Percentiles rank a stretch among this genome's conserved stretches.
phyloP scores from a whole-genome alignment of 768 basidiomycete genomes.

The Terana coerulea region DNA sequence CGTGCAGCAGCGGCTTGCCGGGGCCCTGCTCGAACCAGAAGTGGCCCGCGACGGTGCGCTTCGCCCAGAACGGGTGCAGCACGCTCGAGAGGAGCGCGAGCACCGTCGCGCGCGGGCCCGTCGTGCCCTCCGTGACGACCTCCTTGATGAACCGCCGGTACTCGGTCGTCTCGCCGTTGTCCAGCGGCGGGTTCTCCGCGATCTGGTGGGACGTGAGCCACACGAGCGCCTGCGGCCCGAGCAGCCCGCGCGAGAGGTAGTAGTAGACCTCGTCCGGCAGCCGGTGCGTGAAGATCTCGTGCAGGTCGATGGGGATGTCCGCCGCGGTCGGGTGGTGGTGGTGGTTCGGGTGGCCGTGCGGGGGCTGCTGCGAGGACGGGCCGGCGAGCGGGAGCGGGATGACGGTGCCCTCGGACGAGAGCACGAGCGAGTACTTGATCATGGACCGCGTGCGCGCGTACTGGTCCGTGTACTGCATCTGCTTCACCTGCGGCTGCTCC shows the following conservation, averaged over 20 bases:
- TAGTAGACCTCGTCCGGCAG: slow-evolving; percentile 96
- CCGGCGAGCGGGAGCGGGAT: slow-evolving; percentile 76
- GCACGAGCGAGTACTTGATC: slow-evolving; percentile 87
- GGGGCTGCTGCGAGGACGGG: slow-evolving; percentile 42
- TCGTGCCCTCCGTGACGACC: slow-evolving; percentile 92
- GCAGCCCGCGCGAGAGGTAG: slow-evolving; percentile 88
- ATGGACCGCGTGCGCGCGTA: slow-evolving; percentile 89
- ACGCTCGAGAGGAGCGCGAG: slow-evolving; percentile 85
- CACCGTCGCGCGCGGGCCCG: slow-evolving; percentile 87
- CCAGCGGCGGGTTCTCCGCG: slow-evolving; percentile 82
- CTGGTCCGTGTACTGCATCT: slow-evolving; percentile 74
- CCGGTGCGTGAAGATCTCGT: slow-evolving; percentile 92
- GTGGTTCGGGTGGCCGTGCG: slow-evolving; percentile 44
- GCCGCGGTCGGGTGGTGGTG: slow-evolving; percentile 74
- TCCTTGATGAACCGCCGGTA: slow-evolving; percentile 95
- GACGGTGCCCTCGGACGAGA: slow-evolving; percentile 83
- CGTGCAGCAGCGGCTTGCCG: slow-evolving; percentile 60
- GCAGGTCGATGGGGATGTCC: slow-evolving; percentile 87
- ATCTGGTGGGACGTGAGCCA: slow-evolving; percentile 91
- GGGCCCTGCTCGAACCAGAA: slow-evolving; percentile 73
- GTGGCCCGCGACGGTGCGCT: slow-evolving; percentile 62
- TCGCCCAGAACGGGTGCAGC: slow-evolving; percentile 76
- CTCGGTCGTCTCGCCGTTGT: slow-evolving; percentile 93
- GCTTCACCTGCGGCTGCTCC: slow-evolving; percentile 81
- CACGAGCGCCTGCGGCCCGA: slow-evolving; percentile 87